These are phyloP conservation scores for Madurella mycetomatis DNA, from an alignment of 2,329 filamentous ascomycete genomes.

Conservation along the genomic window DNA sequence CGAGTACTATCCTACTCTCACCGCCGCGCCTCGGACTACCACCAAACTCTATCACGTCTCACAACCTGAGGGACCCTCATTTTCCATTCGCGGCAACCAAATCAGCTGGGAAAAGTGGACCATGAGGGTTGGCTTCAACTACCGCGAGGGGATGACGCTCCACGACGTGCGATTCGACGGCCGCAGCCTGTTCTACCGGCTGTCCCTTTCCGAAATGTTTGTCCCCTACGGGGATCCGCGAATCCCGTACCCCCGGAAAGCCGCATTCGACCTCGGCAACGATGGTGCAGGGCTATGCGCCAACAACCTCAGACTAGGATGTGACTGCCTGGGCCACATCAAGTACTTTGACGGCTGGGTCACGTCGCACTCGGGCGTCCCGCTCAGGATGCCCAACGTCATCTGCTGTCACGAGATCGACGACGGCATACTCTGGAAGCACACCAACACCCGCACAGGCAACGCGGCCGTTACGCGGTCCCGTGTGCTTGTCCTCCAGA, in stretches of 20 bases:
- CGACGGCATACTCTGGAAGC: slow-evolving; percentile 67
- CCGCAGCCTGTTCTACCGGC: slow-evolving; percentile 60
- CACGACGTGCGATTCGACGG: slow-evolving; percentile 66
- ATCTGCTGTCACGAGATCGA: slow-evolving; percentile 69
- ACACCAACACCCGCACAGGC: slow-evolving; percentile 63
- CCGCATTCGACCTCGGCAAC: slow-evolving; percentile 69
- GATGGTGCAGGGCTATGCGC: slow-evolving; percentile 61
- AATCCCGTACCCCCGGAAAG: slow-evolving; percentile 62
- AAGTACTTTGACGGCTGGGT: slow-evolving; percentile 58
- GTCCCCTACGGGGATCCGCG: slow-evolving; percentile 65
- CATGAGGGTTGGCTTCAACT: slow-evolving; percentile 65
- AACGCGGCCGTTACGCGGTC: slow-evolving; percentile 56
- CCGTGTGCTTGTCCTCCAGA: slow-evolving; percentile 62
- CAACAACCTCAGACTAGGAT: slow-evolving; percentile 65
- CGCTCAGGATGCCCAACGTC: slow-evolving; percentile 48
- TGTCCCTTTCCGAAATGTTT: slow-evolving; percentile 66
- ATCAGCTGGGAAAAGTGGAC: slow-evolving; percentile 64
- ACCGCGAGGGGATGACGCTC: slow-evolving; percentile 64
- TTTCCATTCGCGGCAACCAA: slow-evolving; percentile 50
- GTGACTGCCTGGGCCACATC: slow-evolving; percentile 66
- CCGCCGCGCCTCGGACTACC: slow-evolving; percentile 36
- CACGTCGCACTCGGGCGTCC: slow-evolving; percentile 46
- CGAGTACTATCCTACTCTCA: slow-evolving; percentile 38
- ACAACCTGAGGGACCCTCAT: slow-evolving; percentile 64
- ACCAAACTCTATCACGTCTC: slow-evolving; percentile 57